These are phyloP conservation scores for Adiantum capillusveneris DNA, from an alignment of 75 land plant genomes.

Conservation along the genomic window DNA sequence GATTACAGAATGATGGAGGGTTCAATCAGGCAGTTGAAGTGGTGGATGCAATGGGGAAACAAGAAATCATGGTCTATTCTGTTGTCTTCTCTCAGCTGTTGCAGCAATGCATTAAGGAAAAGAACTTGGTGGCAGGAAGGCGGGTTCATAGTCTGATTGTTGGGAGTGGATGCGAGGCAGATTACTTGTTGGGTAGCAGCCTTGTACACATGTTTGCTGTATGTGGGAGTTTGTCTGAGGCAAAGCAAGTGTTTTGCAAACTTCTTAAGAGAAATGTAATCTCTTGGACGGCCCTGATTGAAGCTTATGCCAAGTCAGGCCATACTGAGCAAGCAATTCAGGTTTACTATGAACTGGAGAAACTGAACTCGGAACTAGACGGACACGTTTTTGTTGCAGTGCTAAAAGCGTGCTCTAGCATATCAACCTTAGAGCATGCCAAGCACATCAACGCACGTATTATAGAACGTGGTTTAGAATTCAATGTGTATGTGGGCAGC, in stretches of 20 bases:
- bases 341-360: slow-evolving; percentile 3
- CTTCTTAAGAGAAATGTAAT: slow-evolving; percentile 13
- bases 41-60: too few species aligned
- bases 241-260: slow-evolving; percentile 9
- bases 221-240: slow-evolving; percentile 13
- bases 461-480: slow-evolving; percentile 12
- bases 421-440: slow-evolving; percentile 22
- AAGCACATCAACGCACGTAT: slow-evolving; percentile 20
- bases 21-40: too few species aligned
- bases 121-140: slow-evolving; percentile 1
- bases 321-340: slow-evolving; percentile 6
- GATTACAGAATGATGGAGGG: too few species aligned
- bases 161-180: slow-evolving; percentile 4
- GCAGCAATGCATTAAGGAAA: neutral
- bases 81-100: neutral
- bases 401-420: slow-evolving; percentile 26
- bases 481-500: slow-evolving; percentile 22
- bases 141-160: slow-evolving; percentile 1
- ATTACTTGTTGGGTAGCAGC: neutral
- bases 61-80: too few species aligned
- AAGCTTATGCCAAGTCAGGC: slow-evolving; percentile 12
- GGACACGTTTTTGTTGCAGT: slow-evolving; percentile 19
- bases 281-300: slow-evolving; percentile 21
- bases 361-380: slow-evolving; percentile 7
- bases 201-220: slow-evolving; percentile 8